phyloP scores from a whole-genome alignment of 306 rosid genomes.

The Casuarina equisetifolia region DNA sequence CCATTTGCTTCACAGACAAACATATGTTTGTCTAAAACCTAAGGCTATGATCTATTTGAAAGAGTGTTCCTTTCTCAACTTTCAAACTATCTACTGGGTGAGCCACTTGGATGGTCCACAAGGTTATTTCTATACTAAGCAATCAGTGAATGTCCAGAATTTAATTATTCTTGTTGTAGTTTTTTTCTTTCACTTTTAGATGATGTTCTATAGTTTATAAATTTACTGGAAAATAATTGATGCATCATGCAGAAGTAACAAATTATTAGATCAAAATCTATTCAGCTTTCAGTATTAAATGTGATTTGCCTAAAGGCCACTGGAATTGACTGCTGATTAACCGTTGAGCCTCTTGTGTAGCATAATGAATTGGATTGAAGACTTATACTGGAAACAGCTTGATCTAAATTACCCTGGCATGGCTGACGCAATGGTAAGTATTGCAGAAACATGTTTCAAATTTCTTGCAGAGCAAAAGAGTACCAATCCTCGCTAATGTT shows the following conservation, averaged over 20 bases:
- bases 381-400: conserved; percentile 92
- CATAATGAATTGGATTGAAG: conserved; percentile 96
- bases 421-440: conserved; percentile 86
- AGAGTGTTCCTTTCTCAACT: too few relatives aligned
- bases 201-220: too few relatives aligned
- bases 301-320: not conserved
- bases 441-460: conserved; percentile 16
- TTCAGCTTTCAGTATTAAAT: not conserved
- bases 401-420: conserved; percentile 89
- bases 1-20: not conserved
- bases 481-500: conserved; percentile 27
- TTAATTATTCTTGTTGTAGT: not conserved
- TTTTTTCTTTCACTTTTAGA: not conserved
- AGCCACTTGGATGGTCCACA: not conserved
- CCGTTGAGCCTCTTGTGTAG: conserved; percentile 44
- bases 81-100: too few relatives aligned
- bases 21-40: not conserved
- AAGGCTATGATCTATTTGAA: too few relatives aligned
- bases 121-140: not conserved
- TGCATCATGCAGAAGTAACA: too few relatives aligned
- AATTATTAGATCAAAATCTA: not conserved
- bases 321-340: conserved; percentile 18
- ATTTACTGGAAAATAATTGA: too few relatives aligned
- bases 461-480: conserved; percentile 14
- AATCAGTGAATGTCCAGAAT: not conserved